Conservation (phyloP, 2,329 filamentous ascomycete genomes). For the Arthrocladium fulminans region DNA sequence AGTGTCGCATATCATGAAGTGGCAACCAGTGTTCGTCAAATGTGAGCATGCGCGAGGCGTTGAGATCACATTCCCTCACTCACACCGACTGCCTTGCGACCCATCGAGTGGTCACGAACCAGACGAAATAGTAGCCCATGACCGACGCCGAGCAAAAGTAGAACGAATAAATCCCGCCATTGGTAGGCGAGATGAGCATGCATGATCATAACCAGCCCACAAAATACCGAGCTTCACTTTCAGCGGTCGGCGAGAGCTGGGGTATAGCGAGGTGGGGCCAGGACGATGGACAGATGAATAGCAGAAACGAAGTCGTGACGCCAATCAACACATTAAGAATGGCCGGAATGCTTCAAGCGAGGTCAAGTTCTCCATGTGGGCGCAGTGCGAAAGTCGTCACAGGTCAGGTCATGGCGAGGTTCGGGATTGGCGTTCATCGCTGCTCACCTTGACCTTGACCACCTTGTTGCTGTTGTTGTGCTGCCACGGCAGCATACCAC, state of each 20-base stretch:
- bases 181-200: background rate
- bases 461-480: slow-evolving; percentile 43
- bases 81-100: no score
- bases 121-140: background rate
- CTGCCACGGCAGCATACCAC: slow-evolving; percentile 65
- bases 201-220: background rate
- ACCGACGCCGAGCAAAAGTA: background rate
- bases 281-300: background rate
- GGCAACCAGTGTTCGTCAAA: no score
- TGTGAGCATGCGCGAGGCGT: no score
- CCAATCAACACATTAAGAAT: slow-evolving; percentile 3
- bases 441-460: slow-evolving; percentile 25
- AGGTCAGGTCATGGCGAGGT: slow-evolving; percentile 19
- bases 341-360: slow-evolving; percentile 7
- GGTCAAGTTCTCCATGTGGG: slow-evolving; percentile 3
- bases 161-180: background rate
- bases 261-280: background rate
- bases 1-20: no score
- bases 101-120: background rate
- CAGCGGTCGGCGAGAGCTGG: background rate
- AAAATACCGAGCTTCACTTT: slow-evolving; percentile 2
- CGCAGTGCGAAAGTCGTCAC: slow-evolving; percentile 15
- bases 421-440: slow-evolving; percentile 21
- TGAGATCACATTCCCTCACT: no score
- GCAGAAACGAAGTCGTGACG: slow-evolving; percentile 4